These are phyloP conservation scores for Physaria fendleri DNA, from an alignment of 345 rosid genomes.

Conservation along the genomic window DNA sequence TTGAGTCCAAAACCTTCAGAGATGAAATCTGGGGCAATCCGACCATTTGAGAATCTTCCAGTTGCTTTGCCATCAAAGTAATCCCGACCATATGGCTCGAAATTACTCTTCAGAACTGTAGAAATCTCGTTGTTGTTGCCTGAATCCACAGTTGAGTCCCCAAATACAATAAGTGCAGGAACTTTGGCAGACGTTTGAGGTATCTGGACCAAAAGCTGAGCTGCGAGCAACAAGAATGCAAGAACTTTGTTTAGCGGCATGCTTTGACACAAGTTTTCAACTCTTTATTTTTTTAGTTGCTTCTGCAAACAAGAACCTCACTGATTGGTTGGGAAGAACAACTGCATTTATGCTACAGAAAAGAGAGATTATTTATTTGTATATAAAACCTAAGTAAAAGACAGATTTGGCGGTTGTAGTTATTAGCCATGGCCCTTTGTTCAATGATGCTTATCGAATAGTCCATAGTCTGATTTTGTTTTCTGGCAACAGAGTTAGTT, in stretches of 20 bases:
- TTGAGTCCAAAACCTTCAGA: constrained; percentile 73
- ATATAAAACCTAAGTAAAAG: too few relatives aligned
- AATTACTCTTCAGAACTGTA: constrained; percentile 64
- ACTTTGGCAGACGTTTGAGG: constrained; percentile 33
- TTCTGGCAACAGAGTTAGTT: constrained; percentile 19
- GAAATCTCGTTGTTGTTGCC: constrained; percentile 74
- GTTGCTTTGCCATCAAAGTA: constrained; percentile 56
- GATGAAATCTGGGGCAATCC: constrained; percentile 63
- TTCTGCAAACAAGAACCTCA: constrained; percentile 8
- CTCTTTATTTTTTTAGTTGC: too few relatives aligned
- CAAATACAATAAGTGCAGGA: constrained; percentile 64
- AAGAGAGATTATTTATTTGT: constrained; percentile 15
- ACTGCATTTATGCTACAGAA: neutral
- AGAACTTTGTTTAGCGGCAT: constrained; percentile 35
- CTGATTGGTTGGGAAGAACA: neutral
- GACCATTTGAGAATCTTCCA: constrained; percentile 71
- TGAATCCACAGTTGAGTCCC: constrained; percentile 72
- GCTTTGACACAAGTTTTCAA: constrained; percentile 10
- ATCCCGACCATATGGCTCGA: constrained; percentile 75
- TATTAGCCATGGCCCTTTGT: constrained; percentile 16
- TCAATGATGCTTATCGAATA: constrained; percentile 15
- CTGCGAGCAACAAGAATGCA: constrained; percentile 16
- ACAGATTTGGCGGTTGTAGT: neutral
- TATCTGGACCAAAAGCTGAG: constrained; percentile 32
- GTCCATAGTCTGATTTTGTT: too few relatives aligned